These are phyloP conservation scores for Cinnamomum chago DNA, from an alignment of 164 flowering plant genomes.

Conservation along the genomic window DNA sequence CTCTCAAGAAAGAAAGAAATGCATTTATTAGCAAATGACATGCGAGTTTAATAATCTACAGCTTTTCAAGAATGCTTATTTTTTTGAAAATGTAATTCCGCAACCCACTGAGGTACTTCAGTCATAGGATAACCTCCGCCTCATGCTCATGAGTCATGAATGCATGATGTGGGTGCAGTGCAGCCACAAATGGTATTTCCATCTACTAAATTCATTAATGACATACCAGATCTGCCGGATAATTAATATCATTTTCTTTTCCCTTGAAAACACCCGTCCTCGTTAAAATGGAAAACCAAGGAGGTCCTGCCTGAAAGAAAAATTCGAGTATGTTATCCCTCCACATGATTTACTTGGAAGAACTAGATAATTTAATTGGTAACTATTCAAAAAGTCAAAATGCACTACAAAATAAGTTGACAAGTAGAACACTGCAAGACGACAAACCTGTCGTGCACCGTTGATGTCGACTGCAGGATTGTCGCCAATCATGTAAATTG, in stretches of 20 bases:
- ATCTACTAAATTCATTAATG: background rate
- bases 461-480: constrained; percentile 86
- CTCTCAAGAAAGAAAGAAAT: background rate
- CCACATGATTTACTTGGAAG: background rate
- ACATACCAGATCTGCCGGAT: constrained; percentile 70
- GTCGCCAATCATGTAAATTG: constrained; percentile 89
- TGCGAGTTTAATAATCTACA: background rate
- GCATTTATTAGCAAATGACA: background rate
- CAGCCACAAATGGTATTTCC: background rate
- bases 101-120: background rate
- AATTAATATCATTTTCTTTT: constrained; percentile 50
- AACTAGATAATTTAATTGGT: background rate
- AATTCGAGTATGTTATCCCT: background rate
- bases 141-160: background rate
- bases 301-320: constrained; percentile 68
- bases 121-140: background rate
- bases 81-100: background rate
- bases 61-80: background rate
- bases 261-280: constrained; percentile 86
- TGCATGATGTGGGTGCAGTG: background rate
- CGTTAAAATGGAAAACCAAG: constrained; percentile 91
- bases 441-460: constrained; percentile 75
- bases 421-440: background rate
- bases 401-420: background rate
- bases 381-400: background rate